Percentiles rank a stretch among this genome's conserved stretches.
phyloP scores from a whole-genome alignment of 1,284 basidiomycete species.

The Fistulinella cinereoalba region DNA sequence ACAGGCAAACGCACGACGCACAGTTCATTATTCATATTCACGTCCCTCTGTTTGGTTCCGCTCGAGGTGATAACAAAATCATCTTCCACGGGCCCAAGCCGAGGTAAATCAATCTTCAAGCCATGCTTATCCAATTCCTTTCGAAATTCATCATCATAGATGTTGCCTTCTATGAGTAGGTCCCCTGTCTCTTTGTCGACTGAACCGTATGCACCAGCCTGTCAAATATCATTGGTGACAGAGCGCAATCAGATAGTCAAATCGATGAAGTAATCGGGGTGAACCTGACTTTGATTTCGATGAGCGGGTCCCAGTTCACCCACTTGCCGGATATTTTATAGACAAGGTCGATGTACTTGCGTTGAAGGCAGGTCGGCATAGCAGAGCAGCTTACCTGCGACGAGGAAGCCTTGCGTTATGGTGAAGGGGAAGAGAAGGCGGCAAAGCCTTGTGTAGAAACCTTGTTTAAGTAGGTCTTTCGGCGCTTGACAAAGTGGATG shows the following conservation, averaged over 20 bases:
- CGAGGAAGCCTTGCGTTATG: too few relatives aligned
- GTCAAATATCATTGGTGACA: background rate
- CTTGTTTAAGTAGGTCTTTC: too few relatives aligned
- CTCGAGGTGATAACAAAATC: constrained; percentile 24
- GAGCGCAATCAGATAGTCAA: background rate
- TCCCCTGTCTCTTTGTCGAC: background rate
- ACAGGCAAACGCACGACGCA: background rate
- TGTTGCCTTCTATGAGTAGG: background rate
- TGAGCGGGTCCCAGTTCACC: background rate
- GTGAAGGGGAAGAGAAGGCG: too few relatives aligned
- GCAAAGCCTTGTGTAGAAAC: too few relatives aligned
- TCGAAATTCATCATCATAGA: constrained; percentile 15
- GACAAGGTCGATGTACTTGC: background rate
- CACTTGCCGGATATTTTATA: background rate
- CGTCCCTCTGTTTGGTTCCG: constrained; percentile 5
- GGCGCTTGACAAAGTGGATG: too few relatives aligned
- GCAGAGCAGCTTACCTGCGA: too few relatives aligned
- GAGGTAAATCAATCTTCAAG: constrained; percentile 12
- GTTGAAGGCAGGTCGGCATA: background rate
- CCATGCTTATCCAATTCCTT: constrained; percentile 12
- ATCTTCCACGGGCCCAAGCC: constrained; percentile 17
- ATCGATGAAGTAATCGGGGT: background rate
- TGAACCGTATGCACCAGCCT: background rate
- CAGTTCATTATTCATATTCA: constrained; percentile 3
- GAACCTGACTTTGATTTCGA: background rate